Evolutionary conservation across 805 yeast genomes (phyloP), one percentile per base, ranked within the genome.

Genomic region (Candida nemodendra): DNA sequence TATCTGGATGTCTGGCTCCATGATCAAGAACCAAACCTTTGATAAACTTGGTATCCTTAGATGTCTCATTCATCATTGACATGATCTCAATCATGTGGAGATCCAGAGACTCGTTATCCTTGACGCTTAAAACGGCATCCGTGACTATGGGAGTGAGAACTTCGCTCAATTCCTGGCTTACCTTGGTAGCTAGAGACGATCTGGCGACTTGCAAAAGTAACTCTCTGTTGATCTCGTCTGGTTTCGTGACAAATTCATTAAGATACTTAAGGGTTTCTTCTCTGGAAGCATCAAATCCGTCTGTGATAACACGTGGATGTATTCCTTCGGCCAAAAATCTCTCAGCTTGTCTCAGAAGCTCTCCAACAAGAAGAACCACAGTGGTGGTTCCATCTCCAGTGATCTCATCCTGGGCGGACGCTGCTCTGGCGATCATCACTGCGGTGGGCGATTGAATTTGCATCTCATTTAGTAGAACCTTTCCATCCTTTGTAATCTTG

Each of bases 361-460:
- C 97, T 39, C 99, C 99, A 29, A 93, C 99, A 38, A 90, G 74
- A 46, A 95, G 72, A 30, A 90, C 91, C 38, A 93, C 99, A 2
- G 96, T 84, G 5, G 98, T 91, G 38, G 99, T 93, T 48, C 99
- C 99, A 65, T 93, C 99, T 34, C 99, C 99, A n/a, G 98, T 86
- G 59, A 93, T 88, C 64, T 93, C 99, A 63, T 93, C 99, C 66
- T 93, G 99, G 0, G 99, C 97, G 31, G 96, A 80, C 34, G 99
- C 99, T 11, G 98, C 99, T 49, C 98, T 76, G 3, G 99, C 95
- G 66, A 84, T 84, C 85, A 84, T 79, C 24, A 84, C 85, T 0
- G 95, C 95, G 3, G 95, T 85, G 9, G 95, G 95, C 46, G 84
- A 81, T 61, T 85, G 93, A 64, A 91, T 91, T 67, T 93, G 99